A percentile compares a stretch with the other conserved stretches of the same genome.
Conservation (phyloP, 441 rosid species). For the Flueggea neowawraea region DNA sequence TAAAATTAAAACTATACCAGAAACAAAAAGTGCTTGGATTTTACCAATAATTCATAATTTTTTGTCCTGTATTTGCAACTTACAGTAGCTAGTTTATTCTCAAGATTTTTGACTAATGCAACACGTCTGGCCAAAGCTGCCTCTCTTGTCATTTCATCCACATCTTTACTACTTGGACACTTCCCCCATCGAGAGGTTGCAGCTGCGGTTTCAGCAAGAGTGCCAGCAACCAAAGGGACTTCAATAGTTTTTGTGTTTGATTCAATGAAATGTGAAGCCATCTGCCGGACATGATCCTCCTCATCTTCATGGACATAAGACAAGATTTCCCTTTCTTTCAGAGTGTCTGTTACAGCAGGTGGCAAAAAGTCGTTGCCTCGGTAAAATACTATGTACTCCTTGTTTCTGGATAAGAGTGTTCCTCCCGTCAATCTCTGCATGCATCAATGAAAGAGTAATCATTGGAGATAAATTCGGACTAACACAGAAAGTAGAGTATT, state of each 20-base stretch:
- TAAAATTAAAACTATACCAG: slow-evolving; percentile 14
- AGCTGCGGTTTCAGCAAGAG: slow-evolving; percentile 79
- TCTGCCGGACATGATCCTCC: slow-evolving; percentile 70
- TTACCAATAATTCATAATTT: background rate
- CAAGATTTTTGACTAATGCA: slow-evolving; percentile 51
- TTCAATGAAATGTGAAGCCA: slow-evolving; percentile 30
- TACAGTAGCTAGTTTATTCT: slow-evolving; percentile 63
- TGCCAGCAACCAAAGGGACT: slow-evolving; percentile 62
- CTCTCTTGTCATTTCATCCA: slow-evolving; percentile 62
- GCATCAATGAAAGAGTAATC: slow-evolving; percentile 17
- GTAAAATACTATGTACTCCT: slow-evolving; percentile 84
- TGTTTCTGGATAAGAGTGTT: slow-evolving; percentile 80
- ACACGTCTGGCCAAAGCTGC: slow-evolving; percentile 46
- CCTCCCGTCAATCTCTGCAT: slow-evolving; percentile 87
- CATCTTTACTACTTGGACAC: slow-evolving; percentile 43
- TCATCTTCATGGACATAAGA: slow-evolving; percentile 53
- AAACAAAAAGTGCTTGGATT: background rate
- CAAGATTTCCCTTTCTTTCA: slow-evolving; percentile 62
- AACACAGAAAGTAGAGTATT: background rate
- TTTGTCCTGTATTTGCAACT: slow-evolving; percentile 22
- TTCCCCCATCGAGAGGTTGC: slow-evolving; percentile 78
- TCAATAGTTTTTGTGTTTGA: slow-evolving; percentile 33
- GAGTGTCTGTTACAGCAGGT: slow-evolving; percentile 47
- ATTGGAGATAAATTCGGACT: slow-evolving; percentile 4
- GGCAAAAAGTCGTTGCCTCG: slow-evolving; percentile 96